A percentile compares a stretch with the other conserved stretches of the same genome.
Evolutionary conservation across 805 yeast genomes (phyloP).

Genomic region (Kuraishia cidri): DNA sequence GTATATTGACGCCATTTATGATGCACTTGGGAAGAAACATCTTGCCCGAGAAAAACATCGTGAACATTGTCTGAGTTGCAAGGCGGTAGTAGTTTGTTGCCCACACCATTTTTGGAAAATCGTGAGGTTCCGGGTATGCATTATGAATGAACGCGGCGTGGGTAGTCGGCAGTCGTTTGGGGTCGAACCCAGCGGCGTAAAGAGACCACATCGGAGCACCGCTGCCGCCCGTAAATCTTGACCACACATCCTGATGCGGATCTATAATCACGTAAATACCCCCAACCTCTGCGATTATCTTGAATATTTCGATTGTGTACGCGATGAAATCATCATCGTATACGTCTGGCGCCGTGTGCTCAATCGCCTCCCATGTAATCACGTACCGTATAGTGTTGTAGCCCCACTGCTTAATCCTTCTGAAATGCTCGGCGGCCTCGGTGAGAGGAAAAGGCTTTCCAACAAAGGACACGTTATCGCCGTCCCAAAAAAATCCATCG

Average conservation of each 20-base stretch:
- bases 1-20: slow-evolving; percentile 68
- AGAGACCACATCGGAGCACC: slow-evolving; percentile 95
- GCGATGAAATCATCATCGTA: slow-evolving; percentile 75
- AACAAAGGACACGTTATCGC: slow-evolving; percentile 72
- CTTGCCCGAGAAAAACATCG: slow-evolving; percentile 75
- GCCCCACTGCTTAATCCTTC: slow-evolving; percentile 71
- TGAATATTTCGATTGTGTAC: slow-evolving; percentile 55
- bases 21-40: slow-evolving; percentile 68
- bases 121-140: slow-evolving; percentile 29
- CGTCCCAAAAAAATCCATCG: slow-evolving; percentile 49
- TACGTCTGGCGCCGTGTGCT: slow-evolving; percentile 76
- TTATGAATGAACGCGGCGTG: slow-evolving; percentile 80
- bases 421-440: slow-evolving; percentile 63
- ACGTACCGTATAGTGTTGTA: slow-evolving; percentile 71
- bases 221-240: slow-evolving; percentile 79
- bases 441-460: slow-evolving; percentile 73
- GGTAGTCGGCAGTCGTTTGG: slow-evolving; percentile 57
- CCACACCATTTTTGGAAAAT: slow-evolving; percentile 86
- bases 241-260: slow-evolving; percentile 95
- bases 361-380: slow-evolving; percentile 88
- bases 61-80: slow-evolving; percentile 76
- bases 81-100: slow-evolving; percentile 75
- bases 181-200: slow-evolving; percentile 82
- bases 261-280: slow-evolving; percentile 76
- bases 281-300: slow-evolving; percentile 49